These are phyloP conservation scores for Amanita muscaria DNA, from an alignment of 768 basidiomycete genomes.

Conservation along the genomic window DNA sequence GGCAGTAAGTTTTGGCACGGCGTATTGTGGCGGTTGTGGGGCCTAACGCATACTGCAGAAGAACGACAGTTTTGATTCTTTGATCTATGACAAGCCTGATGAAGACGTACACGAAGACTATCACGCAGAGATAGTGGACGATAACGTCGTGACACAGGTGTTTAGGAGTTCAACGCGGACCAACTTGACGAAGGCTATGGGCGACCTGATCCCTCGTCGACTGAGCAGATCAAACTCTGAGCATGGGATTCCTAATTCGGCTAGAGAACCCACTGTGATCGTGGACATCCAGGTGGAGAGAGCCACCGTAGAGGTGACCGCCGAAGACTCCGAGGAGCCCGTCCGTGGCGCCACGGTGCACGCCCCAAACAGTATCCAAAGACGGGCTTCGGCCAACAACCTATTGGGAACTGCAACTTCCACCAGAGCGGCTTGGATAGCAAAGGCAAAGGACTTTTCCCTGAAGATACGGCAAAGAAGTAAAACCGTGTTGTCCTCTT, in stretches of 20 bases:
- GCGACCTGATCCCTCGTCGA: slow-evolving; percentile 35
- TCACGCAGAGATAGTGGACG: slow-evolving; percentile 29
- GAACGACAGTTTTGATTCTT: slow-evolving; percentile 37
- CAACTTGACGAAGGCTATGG: slow-evolving; percentile 33
- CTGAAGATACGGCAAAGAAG: slow-evolving; percentile 35
- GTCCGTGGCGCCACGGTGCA: slow-evolving; percentile 23
- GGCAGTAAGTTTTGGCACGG: slow-evolving; percentile 25
- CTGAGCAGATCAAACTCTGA: slow-evolving; percentile 35
- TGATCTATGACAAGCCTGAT: slow-evolving; percentile 29
- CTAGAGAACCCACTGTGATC: slow-evolving; percentile 22
- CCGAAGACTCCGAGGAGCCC: slow-evolving; percentile 18
- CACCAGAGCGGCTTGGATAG: slow-evolving; percentile 20
- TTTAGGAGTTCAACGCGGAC: slow-evolving; percentile 36
- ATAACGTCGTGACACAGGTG: slow-evolving; percentile 41
- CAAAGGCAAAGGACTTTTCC: slow-evolving; percentile 32
- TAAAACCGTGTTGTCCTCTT: slow-evolving; percentile 9
- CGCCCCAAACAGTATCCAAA: slow-evolving; percentile 23
- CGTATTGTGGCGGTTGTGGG: slow-evolving; percentile 3
- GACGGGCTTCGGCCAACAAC: slow-evolving; percentile 27
- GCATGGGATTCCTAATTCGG: slow-evolving; percentile 21
- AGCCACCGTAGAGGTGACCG: slow-evolving; percentile 28
- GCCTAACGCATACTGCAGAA: slow-evolving; percentile 12
- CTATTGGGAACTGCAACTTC: slow-evolving; percentile 16
- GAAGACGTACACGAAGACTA: slow-evolving; percentile 19
- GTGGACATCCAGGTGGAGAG: slow-evolving; percentile 43